Evolutionary conservation across 2,329 filamentous ascomycete genomes (phyloP).

Genomic region (Dothideomycetes sp.): DNA sequence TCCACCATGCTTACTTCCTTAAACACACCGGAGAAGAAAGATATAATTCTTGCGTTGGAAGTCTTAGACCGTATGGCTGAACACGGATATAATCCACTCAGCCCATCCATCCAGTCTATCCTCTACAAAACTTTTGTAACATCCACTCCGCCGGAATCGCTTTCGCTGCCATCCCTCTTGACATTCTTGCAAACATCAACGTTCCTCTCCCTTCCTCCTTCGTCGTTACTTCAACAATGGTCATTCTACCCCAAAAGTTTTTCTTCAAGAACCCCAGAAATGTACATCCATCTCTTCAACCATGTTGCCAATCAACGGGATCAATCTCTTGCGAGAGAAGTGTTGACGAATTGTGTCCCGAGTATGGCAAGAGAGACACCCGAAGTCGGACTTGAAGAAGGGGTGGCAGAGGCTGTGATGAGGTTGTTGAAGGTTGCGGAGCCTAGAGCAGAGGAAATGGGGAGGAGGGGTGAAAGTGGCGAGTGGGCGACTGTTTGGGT

Average conservation of each 20-base stretch:
- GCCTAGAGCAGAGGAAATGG: slow-evolving; percentile 35
- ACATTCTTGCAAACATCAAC: not conserved
- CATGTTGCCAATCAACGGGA: slow-evolving; percentile 35
- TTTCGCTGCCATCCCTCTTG: slow-evolving; percentile 19
- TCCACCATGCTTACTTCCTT: slow-evolving; percentile 27
- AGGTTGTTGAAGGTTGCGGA: slow-evolving; percentile 49
- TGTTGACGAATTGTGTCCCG: slow-evolving; percentile 45
- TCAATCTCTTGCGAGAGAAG: slow-evolving; percentile 37
- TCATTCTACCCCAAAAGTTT: not conserved
- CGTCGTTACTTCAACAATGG: not conserved
- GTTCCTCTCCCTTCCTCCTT: no score
- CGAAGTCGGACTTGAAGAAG: slow-evolving; percentile 36
- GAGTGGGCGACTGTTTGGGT: slow-evolving; percentile 13
- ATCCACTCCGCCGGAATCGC: slow-evolving; percentile 40
- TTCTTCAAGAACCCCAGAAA: slow-evolving; percentile 17
- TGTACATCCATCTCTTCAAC: slow-evolving; percentile 49
- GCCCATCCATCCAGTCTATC: no score
- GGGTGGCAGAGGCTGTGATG: slow-evolving; percentile 42
- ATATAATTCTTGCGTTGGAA: slow-evolving; percentile 29
- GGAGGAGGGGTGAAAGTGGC: slow-evolving; percentile 3
- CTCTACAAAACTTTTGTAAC: no score
- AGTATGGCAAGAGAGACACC: slow-evolving; percentile 52
- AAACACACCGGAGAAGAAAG: slow-evolving; percentile 15
- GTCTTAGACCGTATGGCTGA: slow-evolving; percentile 35
- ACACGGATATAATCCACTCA: slow-evolving; percentile 33